Evolutionary conservation across 768 basidiomycete species (phyloP).

Genomic region (Exidia glandulosa): DNA sequence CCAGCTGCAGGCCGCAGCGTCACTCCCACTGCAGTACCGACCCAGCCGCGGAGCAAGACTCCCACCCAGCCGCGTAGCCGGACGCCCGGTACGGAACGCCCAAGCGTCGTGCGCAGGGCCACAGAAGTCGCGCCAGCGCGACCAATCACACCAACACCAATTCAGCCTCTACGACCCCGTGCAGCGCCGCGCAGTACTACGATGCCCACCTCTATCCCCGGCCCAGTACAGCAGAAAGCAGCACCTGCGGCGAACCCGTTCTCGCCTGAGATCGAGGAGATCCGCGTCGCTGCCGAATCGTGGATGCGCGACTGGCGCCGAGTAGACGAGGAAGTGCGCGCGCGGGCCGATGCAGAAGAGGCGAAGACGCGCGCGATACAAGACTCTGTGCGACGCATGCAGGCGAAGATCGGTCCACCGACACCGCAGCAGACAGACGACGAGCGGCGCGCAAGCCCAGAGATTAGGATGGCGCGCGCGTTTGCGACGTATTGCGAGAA

Average conservation of each 20-base stretch:
- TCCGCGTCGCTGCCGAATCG: background rate
- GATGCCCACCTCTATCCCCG: background rate
- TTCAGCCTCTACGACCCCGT: background rate
- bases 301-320: background rate
- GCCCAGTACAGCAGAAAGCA: background rate
- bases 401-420: background rate
- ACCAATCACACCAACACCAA: background rate
- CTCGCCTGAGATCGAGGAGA: background rate
- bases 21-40: background rate
- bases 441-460: background rate
- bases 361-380: background rate
- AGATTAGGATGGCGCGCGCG: background rate
- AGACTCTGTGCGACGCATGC: background rate
- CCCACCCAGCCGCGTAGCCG: background rate
- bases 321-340: background rate
- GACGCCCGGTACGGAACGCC: background rate
- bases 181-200: background rate
- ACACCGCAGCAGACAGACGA: background rate
- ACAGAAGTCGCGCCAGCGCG: background rate
- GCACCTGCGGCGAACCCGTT: background rate
- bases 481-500: background rate
- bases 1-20: background rate
- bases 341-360: background rate
- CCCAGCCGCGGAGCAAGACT: background rate
- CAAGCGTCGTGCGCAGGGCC: background rate